Base-by-base conservation (phyloP, 257 asterid species). In the Dorcoceras hygrometricum region DNA sequence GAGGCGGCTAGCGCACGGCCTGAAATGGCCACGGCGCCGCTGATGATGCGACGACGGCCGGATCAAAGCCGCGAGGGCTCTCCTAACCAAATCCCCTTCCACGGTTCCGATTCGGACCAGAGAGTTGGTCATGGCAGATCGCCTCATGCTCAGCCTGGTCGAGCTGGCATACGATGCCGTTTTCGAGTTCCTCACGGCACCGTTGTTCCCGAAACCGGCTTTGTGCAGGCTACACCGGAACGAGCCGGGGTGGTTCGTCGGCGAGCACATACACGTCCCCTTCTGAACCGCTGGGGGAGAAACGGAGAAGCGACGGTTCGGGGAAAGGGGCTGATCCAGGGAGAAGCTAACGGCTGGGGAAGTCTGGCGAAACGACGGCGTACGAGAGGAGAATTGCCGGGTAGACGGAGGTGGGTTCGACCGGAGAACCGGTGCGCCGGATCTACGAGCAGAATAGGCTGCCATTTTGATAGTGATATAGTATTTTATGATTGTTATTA, bases 191-290 rank as follows among this genome's bases (percentile, higher is more conserved):
- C 6, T 59, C 0, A 57, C 24, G 24, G 0, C 71, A n/a, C 61
- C 58, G 70, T 12, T 23, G 56, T 23, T 24, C 46, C 48, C 16
- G 19, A 26, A 48, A 3, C 29, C 59, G 50, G 65, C 61, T 62
- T 77, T 79, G 69, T 85, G 89, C 29, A 83, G 20, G 67, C 85
- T 80, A 73, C 91, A 83, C 0, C 91, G 83, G 65, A 82, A 83
- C 4, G 91, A 83, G 22, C 91, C 91, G 62, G 91, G 91, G 79
- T 85, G 89, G 65, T 71, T 85, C 0, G 89, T 82, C 3, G 91
- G 91, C 18, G 91, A 81, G 57, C 91, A 85, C 87, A 82, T 69
- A 10, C 91, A 85, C 39, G 81, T 31, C 69, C 80, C 67, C 80
- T 66, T 76, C 59, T 14, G 78, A 8, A 83, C 60, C n/a, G 76